Percentiles rank a stretch among this genome's conserved stretches.
phyloP scores from a whole-genome alignment of 2,329 filamentous ascomycete species.

The Phaeophleospora eucalypticola region DNA sequence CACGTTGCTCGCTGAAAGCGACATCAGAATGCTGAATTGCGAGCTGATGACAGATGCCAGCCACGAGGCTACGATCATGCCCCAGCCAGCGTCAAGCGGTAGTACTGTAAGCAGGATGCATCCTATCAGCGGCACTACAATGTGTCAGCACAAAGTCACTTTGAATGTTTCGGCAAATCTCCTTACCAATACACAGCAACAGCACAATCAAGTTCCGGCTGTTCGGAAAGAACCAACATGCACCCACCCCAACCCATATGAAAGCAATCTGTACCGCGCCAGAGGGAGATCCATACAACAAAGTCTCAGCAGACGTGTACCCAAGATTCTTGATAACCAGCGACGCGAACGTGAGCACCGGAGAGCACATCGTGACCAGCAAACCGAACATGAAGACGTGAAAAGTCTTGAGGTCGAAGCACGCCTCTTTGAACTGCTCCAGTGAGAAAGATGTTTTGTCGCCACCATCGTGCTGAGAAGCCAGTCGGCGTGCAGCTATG shows the following conservation, averaged over 20 bases:
- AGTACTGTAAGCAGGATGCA: conserved; percentile 44
- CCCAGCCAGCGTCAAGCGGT: conserved; percentile 41
- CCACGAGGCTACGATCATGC: conserved; percentile 48
- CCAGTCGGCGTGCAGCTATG: conserved; percentile 38
- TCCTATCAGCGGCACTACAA: conserved; percentile 43
- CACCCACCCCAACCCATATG: conserved; percentile 45
- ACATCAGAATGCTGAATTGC: conserved; percentile 42
- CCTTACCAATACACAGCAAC: conserved; percentile 39
- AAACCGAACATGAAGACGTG: conserved; percentile 46
- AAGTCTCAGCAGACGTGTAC: conserved; percentile 43
- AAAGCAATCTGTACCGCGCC: conserved; percentile 46
- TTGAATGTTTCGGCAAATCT: too few relatives aligned
- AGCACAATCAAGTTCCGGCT: conserved; percentile 41
- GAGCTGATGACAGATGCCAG: conserved; percentile 44
- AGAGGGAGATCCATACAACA: conserved; percentile 48
- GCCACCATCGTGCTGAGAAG: conserved; percentile 38
- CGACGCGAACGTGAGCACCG: conserved; percentile 48
- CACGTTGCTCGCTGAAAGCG: conserved; percentile 47
- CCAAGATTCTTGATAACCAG: conserved; percentile 48
- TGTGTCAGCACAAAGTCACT: too few relatives aligned
- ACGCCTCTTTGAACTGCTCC: conserved; percentile 43
- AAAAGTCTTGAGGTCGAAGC: conserved; percentile 44
- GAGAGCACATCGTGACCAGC: conserved; percentile 45
- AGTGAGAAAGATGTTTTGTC: conserved; percentile 45
- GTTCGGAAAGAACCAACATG: conserved; percentile 38